Percentiles rank a stretch among this genome's conserved stretches.
Conservation (phyloP, 1,284 basidiomycete species). For the Ceratobasidium sp. region DNA sequence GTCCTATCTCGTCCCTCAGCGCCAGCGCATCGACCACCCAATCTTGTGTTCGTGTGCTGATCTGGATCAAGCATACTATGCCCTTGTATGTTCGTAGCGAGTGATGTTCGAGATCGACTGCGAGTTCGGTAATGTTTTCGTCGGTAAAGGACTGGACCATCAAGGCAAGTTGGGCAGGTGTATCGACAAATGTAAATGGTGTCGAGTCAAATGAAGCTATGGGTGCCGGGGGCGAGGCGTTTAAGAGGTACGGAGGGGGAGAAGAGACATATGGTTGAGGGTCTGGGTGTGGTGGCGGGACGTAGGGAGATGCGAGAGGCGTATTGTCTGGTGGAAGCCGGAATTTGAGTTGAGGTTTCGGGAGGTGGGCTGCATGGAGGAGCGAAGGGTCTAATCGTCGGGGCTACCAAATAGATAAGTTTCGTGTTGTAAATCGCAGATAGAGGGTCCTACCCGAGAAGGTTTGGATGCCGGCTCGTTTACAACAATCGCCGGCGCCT, state of each 20-base stretch:
- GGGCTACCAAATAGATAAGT: constrained; percentile 45
- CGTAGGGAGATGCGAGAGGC: constrained; percentile 9
- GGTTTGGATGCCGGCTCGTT: constrained; percentile 46
- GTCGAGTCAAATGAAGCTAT: constrained; percentile 67
- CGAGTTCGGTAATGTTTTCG: constrained; percentile 76
- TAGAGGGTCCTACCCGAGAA: constrained; percentile 8
- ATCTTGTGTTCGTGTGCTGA: constrained; percentile 85
- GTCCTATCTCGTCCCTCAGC: constrained; percentile 74
- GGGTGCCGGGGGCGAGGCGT: constrained; percentile 56
- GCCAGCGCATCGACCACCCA: constrained; percentile 86
- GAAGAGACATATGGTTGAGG: constrained; percentile 74
- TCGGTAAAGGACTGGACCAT: constrained; percentile 73
- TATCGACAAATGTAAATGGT: constrained; percentile 78
- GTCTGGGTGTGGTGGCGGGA: constrained; percentile 63
- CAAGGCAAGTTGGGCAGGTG: constrained; percentile 59
- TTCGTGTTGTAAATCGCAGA: constrained; percentile 5
- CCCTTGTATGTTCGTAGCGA: constrained; percentile 84
- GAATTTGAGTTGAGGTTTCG: constrained; percentile 83
- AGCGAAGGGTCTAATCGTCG: constrained; percentile 52
- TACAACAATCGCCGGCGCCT: constrained; percentile 58
- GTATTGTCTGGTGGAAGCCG: constrained; percentile 64
- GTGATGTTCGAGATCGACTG: constrained; percentile 95
- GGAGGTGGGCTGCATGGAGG: constrained; percentile 71
- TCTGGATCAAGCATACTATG: constrained; percentile 93
- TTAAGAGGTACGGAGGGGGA: constrained; percentile 52